Evolutionary conservation across 129 eudicot species (phyloP), one percentile per base, ranked within the genome.

Genomic region (Smallanthus sonchifolius): DNA sequence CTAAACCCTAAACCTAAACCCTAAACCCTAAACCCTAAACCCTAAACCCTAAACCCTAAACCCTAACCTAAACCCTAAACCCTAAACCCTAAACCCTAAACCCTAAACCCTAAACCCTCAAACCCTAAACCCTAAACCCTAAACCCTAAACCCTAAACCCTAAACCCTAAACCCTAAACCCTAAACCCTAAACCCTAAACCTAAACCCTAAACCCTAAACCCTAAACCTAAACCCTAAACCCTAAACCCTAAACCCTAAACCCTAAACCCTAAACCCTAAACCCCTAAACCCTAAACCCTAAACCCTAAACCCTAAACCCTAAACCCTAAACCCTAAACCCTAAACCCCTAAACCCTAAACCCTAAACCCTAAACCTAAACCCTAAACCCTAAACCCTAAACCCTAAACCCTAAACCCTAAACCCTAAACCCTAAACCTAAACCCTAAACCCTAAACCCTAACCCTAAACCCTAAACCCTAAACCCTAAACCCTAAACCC

Each of bases 21-120:
- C 67, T 20, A 39, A 67, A 32, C 65, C 74, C 66, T 48, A 14
- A 47, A 32, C 67, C 72, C 63, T 28, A 16, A 64, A 63, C 9
- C 72, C 64, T n/a, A 0, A 63, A 65, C 36, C 79, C 79, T 44
- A 47, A 64, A 63, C n/a, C n/a, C n/a, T n/a, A n/a, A n/a, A n/a
- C n/a, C n/a, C n/a, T n/a, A n/a, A n/a, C n/a, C n/a, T n/a, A 64
- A 75, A 75, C 73, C 79, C 79, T 44, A 42, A 45, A 63, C 42
- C 79, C 79, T 44, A 30, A 43, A 62, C 63, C 79, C 79, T 44
- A 30, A 75, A 75, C 63, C 79, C 79, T 28, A 16, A 64, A 75
- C 64, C 79, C 79, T 16, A 16, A 55, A 55, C 32, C 62, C 62
- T 44, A 44, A 69, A 69, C 59, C 74, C 74, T n/a, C n/a, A n/a